These are phyloP conservation scores for Eutypa lata DNA, from an alignment of 2,329 filamentous ascomycete species.

Conservation along the genomic window DNA sequence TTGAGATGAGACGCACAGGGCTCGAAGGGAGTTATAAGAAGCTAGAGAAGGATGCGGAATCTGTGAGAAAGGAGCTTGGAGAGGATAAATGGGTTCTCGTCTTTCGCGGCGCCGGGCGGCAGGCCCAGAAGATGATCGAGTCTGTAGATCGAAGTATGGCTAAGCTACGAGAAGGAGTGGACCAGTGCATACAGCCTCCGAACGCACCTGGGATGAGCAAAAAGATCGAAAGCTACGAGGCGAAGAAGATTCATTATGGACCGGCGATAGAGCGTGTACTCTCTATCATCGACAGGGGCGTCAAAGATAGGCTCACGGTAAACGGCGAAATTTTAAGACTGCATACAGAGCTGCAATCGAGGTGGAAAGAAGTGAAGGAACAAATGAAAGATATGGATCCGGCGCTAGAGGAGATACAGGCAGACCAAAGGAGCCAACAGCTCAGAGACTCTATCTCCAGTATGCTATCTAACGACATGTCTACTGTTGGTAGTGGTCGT, in stretches of 20 bases:
- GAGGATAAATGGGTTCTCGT: slow-evolving; percentile 96
- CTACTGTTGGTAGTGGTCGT: slow-evolving; percentile 63
- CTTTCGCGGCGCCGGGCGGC: slow-evolving; percentile 86
- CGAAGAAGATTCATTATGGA: slow-evolving; percentile 90
- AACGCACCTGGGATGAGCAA: slow-evolving; percentile 69
- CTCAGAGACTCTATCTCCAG: slow-evolving; percentile 91
- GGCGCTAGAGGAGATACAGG: slow-evolving; percentile 69
- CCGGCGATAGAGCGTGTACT: slow-evolving; percentile 89
- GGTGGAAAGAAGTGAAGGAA: slow-evolving; percentile 72
- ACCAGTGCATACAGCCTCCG: slow-evolving; percentile 69
- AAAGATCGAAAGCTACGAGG: slow-evolving; percentile 89
- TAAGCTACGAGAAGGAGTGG: slow-evolving; percentile 78
- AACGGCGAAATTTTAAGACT: slow-evolving; percentile 92
- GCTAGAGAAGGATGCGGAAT: slow-evolving; percentile 86
- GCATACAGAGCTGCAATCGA: slow-evolving; percentile 79
- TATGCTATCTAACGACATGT: slow-evolving; percentile 79
- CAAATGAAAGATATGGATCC: slow-evolving; percentile 76
- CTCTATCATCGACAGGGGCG: slow-evolving; percentile 91
- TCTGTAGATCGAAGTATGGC: slow-evolving; percentile 84
- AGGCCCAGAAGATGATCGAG: slow-evolving; percentile 95
- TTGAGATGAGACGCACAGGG: slow-evolving; percentile 69
- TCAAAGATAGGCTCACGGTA: slow-evolving; percentile 90
- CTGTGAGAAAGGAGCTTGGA: slow-evolving; percentile 81
- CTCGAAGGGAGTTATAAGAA: slow-evolving; percentile 86
- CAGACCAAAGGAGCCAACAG: slow-evolving; percentile 64